Percentiles rank a stretch among this genome's conserved stretches.
phyloP scores from a whole-genome alignment of 2,329 filamentous ascomycete species.

The Fonsecaea erecta region DNA sequence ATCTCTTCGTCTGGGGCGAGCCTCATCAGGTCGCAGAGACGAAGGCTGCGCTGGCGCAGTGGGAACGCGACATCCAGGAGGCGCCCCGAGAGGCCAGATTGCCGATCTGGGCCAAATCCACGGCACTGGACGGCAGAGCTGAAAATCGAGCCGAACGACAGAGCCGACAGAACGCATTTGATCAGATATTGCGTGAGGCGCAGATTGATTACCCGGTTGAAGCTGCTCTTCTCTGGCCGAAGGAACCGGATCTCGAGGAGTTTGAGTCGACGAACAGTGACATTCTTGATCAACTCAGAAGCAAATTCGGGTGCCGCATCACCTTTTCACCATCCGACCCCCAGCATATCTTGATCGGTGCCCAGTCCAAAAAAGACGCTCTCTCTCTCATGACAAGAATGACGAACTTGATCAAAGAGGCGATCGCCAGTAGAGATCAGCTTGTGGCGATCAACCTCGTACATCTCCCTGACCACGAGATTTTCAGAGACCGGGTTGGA shows the following conservation, averaged over 20 bases:
- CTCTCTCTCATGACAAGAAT: conserved; percentile 28
- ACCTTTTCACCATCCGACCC: conserved; percentile 5
- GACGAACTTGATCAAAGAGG: conserved; percentile 35
- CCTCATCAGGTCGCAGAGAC: conserved; percentile 25
- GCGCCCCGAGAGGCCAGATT: conserved; percentile 2
- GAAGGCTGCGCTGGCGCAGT: conserved; percentile 21
- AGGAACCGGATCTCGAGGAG: conserved; percentile 32
- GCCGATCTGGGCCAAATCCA: conserved; percentile 25
- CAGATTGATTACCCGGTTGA: conserved; percentile 30
- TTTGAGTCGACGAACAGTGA: conserved; percentile 26
- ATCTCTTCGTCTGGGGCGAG: conserved; percentile 34
- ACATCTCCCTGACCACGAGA: conserved; percentile 27
- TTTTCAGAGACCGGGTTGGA: conserved; percentile 32
- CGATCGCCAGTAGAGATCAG: conserved; percentile 28
- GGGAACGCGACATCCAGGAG: conserved; percentile 26
- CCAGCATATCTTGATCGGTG: conserved; percentile 26
- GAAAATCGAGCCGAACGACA: conserved; percentile 32
- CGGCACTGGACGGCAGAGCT: conserved; percentile 34
- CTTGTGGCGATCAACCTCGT: conserved; percentile 31
- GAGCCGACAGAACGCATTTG: conserved; percentile 19
- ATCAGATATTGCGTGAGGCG: conserved; percentile 16
- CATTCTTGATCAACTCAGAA: conserved; percentile 28
- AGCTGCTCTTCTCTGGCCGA: conserved; percentile 34
- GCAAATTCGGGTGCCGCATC: conserved; percentile 28
- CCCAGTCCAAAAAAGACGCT: conserved; percentile 21